Percentiles rank a stretch among this genome's conserved stretches.
These are phyloP conservation scores for Lactarius sp. DNA, from an alignment of 768 basidiomycete species.

Conservation along the genomic window DNA sequence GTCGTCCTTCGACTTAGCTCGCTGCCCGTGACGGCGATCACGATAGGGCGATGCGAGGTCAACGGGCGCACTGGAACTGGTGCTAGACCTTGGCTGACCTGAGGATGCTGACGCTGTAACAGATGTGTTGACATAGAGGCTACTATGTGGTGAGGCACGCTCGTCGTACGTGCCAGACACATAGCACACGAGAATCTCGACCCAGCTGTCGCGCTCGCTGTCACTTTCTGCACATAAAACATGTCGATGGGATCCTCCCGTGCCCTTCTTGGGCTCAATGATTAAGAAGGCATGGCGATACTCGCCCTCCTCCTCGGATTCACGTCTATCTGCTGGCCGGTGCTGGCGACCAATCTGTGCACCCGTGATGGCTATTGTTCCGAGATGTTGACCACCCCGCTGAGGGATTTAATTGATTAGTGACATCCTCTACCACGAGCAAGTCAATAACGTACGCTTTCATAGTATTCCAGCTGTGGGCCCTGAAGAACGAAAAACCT, in stretches of 20 bases:
- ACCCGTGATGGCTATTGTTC: slow-evolving; percentile 84
- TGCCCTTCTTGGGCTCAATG: slow-evolving; percentile 78
- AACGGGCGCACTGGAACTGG: slow-evolving; percentile 42
- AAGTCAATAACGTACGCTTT: slow-evolving; percentile 64
- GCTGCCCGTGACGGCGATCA: slow-evolving; percentile 27
- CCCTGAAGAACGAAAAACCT: slow-evolving; percentile 93
- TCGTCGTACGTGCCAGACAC: slow-evolving; percentile 79
- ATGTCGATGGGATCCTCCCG: slow-evolving; percentile 70
- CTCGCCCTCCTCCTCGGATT: slow-evolving; percentile 80
- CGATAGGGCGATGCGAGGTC: slow-evolving; percentile 32
- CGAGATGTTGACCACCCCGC: slow-evolving; percentile 90
- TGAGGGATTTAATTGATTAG: slow-evolving; percentile 28
- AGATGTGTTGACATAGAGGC: slow-evolving; percentile 24
- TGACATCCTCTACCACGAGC: not conserved
- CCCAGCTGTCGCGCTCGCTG: slow-evolving; percentile 89
- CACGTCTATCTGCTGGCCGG: slow-evolving; percentile 46
- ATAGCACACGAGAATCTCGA: slow-evolving; percentile 86
- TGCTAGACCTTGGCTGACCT: slow-evolving; percentile 54
- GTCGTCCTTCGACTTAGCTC: slow-evolving; percentile 54
- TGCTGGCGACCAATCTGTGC: slow-evolving; percentile 97
- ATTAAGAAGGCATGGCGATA: slow-evolving; percentile 97
- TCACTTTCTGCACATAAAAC: slow-evolving; percentile 98
- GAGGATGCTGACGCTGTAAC: slow-evolving; percentile 28
- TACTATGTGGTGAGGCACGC: slow-evolving; percentile 25
- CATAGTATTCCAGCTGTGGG: slow-evolving; percentile 89